Evolutionary conservation across 2,329 filamentous ascomycete genomes (phyloP).

Genomic region (Diaporthe vaccinii): DNA sequence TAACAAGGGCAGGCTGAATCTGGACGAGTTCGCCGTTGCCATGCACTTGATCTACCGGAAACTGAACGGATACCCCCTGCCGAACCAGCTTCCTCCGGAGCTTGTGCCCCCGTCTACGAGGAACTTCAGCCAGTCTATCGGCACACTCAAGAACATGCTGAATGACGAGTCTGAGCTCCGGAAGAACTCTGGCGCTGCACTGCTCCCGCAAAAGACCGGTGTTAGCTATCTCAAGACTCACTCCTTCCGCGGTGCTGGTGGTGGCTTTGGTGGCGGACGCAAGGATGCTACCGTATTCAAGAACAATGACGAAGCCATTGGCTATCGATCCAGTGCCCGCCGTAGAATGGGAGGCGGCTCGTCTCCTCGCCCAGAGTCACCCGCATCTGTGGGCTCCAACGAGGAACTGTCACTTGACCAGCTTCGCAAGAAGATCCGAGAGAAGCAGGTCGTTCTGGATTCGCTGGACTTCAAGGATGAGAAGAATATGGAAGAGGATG

Average conservation of each 20-base stretch:
- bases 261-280: constrained; percentile 71
- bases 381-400: constrained; percentile 75
- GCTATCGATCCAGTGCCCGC: constrained; percentile 93
- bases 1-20: constrained; percentile 92
- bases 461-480: constrained; percentile 98
- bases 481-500: constrained; percentile 89
- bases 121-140: constrained; percentile 93
- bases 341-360: constrained; percentile 80
- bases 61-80: constrained; percentile 94
- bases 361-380: constrained; percentile 85
- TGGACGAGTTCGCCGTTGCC: constrained; percentile 97
- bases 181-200: constrained; percentile 88
- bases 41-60: constrained; percentile 99
- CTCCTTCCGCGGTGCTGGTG: constrained; percentile 80
- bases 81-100: constrained; percentile 88
- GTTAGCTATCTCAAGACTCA: constrained; percentile 98
- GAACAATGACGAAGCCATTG: constrained; percentile 93
- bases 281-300: constrained; percentile 98
- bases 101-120: constrained; percentile 94
- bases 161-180: constrained; percentile 90
- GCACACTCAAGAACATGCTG: constrained; percentile 90
- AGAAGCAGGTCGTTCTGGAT: constrained; percentile 94
- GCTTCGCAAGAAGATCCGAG: constrained; percentile 89
- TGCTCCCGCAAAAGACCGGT: constrained; percentile 96
- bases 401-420: constrained; percentile 91